Evolutionary conservation across 106 monocot genomes (phyloP).

Genomic region (Allium sativum): DNA sequence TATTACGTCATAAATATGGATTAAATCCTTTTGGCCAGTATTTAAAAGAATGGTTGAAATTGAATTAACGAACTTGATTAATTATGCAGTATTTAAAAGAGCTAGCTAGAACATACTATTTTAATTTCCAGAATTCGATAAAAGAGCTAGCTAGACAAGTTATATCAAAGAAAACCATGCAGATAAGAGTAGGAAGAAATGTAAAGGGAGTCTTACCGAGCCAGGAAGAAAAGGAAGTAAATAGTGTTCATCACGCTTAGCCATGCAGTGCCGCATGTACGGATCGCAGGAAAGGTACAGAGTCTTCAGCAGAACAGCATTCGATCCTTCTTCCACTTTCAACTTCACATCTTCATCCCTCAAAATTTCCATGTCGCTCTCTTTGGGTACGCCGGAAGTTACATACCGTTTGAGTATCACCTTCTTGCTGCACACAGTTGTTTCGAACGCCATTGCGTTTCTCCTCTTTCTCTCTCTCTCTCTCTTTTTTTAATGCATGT

Average conservation of each 20-base stretch:
- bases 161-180: neutral
- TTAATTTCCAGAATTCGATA: neutral
- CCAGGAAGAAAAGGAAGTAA: constrained; percentile 15
- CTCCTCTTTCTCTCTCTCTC: neutral
- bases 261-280: constrained; percentile 15
- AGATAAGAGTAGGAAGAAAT: neutral
- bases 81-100: too few relatives aligned
- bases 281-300: constrained; percentile 35
- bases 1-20: too few relatives aligned
- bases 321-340: constrained; percentile 12
- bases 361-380: constrained; percentile 8
- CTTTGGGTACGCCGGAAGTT: neutral
- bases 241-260: constrained; percentile 9
- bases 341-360: constrained; percentile 4
- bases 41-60: too few relatives aligned
- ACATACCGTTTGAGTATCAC: constrained; percentile 8
- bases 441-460: too few relatives aligned
- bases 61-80: too few relatives aligned
- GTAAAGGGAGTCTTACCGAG: neutral
- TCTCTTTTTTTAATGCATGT: neutral
- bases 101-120: too few relatives aligned
- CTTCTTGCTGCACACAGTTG: constrained; percentile 4
- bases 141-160: too few relatives aligned
- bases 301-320: constrained; percentile 21
- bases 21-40: too few relatives aligned